Conservation (phyloP, 495 filamentous ascomycete species). For the Aspergillus indologenus region DNA sequence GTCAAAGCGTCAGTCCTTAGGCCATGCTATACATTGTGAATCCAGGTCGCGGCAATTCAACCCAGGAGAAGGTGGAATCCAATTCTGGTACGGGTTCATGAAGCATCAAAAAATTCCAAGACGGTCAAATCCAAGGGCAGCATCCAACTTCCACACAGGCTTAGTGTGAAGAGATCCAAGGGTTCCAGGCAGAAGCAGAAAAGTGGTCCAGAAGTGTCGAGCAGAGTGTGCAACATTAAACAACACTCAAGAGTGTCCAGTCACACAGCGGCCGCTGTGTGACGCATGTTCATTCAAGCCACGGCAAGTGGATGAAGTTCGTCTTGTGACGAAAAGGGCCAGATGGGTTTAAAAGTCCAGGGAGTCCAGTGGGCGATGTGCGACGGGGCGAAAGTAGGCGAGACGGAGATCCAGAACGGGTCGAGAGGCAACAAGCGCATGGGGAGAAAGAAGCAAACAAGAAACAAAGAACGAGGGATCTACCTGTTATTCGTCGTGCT, state of each 20-base stretch:
- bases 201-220: slow-evolving; percentile 25
- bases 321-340: slow-evolving; percentile 15
- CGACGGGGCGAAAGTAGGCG: slow-evolving; percentile 13
- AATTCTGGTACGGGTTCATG: slow-evolving; percentile 9
- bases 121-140: slow-evolving; percentile 19
- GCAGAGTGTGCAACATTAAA: slow-evolving; percentile 47
- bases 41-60: not conserved
- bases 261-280: slow-evolving; percentile 36
- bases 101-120: slow-evolving; percentile 7
- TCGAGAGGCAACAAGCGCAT: slow-evolving; percentile 18
- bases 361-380: slow-evolving; percentile 5
- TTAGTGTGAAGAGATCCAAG: slow-evolving; percentile 18
- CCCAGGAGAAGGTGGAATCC: not conserved
- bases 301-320: slow-evolving; percentile 26
- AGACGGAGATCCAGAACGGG: slow-evolving; percentile 16
- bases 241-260: slow-evolving; percentile 43
- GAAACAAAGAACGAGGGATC: slow-evolving; percentile 37
- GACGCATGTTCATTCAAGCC: slow-evolving; percentile 18
- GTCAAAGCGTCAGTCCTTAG: not conserved
- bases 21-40: not conserved
- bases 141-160: slow-evolving; percentile 30
- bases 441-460: slow-evolving; percentile 16
- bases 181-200: slow-evolving; percentile 18
- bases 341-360: slow-evolving; percentile 18
- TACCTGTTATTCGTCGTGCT: slow-evolving; percentile 45